These are phyloP conservation scores for Endothia cerciana DNA, from an alignment of 2,329 filamentous ascomycete genomes.

Conservation along the genomic window DNA sequence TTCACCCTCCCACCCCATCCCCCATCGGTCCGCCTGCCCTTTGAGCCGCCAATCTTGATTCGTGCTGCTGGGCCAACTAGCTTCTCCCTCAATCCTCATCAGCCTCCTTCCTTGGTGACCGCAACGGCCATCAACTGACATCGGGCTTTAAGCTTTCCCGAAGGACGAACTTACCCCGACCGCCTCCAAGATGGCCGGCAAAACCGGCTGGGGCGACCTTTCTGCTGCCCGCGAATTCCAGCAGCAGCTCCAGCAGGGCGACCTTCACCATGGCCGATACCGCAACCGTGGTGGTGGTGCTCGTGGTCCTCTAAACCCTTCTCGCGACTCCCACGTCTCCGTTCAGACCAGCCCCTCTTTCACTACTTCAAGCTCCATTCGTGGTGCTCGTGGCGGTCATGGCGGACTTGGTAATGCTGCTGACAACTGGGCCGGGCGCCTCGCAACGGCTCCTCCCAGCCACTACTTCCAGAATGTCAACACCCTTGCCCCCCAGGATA, in stretches of 20 bases:
- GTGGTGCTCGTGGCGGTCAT: background rate
- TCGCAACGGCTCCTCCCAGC: background rate
- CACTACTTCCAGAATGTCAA: background rate
- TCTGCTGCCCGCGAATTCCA: conserved; percentile 2
- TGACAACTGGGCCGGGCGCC: too few relatives aligned
- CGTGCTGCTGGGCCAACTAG: background rate
- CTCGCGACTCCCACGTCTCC: background rate
- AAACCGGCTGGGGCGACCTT: conserved; percentile 4
- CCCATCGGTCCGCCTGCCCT: background rate
- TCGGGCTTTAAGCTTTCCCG: background rate
- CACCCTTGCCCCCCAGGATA: background rate
- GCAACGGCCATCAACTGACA: background rate
- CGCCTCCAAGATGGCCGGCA: background rate
- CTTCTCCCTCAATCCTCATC: background rate
- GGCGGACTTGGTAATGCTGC: background rate
- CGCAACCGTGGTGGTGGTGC: background rate
- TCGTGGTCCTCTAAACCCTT: background rate
- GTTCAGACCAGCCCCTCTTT: background rate
- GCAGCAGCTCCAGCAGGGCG: background rate
- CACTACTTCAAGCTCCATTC: background rate
- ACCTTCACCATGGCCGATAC: background rate
- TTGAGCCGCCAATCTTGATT: background rate
- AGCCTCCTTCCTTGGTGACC: background rate
- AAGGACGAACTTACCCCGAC: background rate
- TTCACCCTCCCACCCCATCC: background rate